These are phyloP conservation scores for Fusarium mundagurra DNA, from an alignment of 2,329 filamentous ascomycete genomes.

Conservation along the genomic window DNA sequence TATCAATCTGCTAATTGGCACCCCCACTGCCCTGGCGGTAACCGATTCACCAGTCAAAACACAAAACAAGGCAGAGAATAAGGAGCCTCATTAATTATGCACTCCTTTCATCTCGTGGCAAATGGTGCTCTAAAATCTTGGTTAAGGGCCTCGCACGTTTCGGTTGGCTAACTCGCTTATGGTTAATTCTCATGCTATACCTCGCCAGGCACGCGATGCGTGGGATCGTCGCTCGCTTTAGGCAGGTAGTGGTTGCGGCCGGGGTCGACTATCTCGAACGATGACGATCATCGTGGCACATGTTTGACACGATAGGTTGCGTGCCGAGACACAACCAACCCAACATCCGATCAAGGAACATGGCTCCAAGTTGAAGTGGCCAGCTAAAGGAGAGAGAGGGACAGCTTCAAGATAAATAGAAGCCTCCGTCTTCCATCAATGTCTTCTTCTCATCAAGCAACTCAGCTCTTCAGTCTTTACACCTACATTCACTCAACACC, in stretches of 20 bases:
- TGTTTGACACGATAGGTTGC: conserved; percentile 22
- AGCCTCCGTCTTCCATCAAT: background rate
- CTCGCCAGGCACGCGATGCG: conserved; percentile 4
- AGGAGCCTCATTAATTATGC: conserved; percentile 21
- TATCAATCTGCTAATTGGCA: conserved; percentile 22
- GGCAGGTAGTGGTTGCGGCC: conserved; percentile 28
- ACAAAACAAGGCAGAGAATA: background rate
- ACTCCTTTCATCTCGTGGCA: conserved; percentile 26
- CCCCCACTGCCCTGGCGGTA: conserved; percentile 29
- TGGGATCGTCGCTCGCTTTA: conserved; percentile 30
- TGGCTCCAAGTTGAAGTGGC: background rate
- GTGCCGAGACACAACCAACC: conserved; percentile 15
- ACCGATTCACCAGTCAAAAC: conserved; percentile 28
- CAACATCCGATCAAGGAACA: background rate
- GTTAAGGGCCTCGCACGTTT: background rate
- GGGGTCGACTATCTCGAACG: conserved; percentile 23
- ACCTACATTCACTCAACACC: conserved; percentile 16
- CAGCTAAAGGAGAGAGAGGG: background rate
- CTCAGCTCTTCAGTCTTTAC: conserved; percentile 27
- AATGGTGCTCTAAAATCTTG: background rate
- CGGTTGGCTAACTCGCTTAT: conserved; percentile 19
- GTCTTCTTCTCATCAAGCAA: conserved; percentile 19
- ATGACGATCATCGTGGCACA: conserved; percentile 29
- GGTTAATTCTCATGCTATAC: conserved; percentile 32
- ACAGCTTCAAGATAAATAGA: conserved; percentile 30